Evolutionary conservation across 2,329 filamentous ascomycete species (phyloP), one percentile per base, ranked within the genome.

Genomic region (Aureobasidium sp.): DNA sequence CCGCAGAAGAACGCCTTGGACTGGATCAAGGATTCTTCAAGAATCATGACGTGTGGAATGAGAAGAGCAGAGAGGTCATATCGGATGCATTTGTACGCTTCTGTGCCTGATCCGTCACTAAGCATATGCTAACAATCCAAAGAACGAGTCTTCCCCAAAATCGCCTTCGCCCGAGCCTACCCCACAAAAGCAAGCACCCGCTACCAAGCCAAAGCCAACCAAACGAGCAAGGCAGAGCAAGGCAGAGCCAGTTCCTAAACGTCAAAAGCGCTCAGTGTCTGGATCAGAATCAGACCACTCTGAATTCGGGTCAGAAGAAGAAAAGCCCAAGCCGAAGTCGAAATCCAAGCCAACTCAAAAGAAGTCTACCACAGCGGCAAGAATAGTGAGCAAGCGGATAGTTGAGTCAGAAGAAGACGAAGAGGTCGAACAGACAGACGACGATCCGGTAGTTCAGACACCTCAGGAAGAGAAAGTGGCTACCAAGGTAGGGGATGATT

Each of bases 11-110:
- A 54, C 64, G 73, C 44, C 64, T 84, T 10, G 72, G 70, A 27
- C 66, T 84, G 19, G 68, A 73, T 6, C 67, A 68, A 5, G 79
- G 73, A 2, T 83, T 80, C 60, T 75, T 83, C 59, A 84, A 79
- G 60, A 66, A 59, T n/a, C 66, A 75, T 55, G 60, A 61, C 1
- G 61, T 63, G 4, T 85, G 82, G 82, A 83, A 79, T 57, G 57
- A 61, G 11, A 68, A 67, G 54, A 81, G 78, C 62, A 79, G 79
- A 56, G 56, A 68, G 2, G 68, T 81, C 48, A 78, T 83, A 45
- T 70, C 71, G 62, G 69, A 72, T 54, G 72, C 81, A 68, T 72
- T 79, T 62, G 74, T 58, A 47, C 16, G 54, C 34, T 14, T 6
- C 16, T 19, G 24, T 22, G 16, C 19, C 22, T 35, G 12, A 38